Evolutionary conservation across 73 alveolate genomes (phyloP), one percentile per base, ranked within the genome.

Genomic region (Loxodes magnus): DNA sequence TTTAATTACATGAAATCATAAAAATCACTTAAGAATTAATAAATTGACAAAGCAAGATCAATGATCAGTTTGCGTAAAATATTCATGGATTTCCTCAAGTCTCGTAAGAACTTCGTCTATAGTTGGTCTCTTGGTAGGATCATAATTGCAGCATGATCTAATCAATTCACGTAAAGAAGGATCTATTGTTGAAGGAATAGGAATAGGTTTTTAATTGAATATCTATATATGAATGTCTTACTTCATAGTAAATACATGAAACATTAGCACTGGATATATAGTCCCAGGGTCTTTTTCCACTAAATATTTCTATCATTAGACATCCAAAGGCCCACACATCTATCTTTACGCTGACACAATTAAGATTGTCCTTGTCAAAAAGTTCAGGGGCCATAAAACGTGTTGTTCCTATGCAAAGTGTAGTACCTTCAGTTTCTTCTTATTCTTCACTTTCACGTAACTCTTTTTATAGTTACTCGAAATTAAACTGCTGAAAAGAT

Each of bases 341-440:
- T 1, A 46, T 23, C 27, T 46, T 41, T 21, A 46, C 59, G 16
- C 59, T 41, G 27, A 46, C 27, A 10, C 43, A 10, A 9, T 46
- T 41, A 2, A 22, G 23, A n/a, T 24, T 46, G 20, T 39, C 53
- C 64, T 90, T 93, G 51, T 81, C 83, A 72, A 79, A 93, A 21
- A 88, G 83, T 67, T 93, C 99, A 3, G 99, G 99, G 2, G 99
- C 99, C 99, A 93, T 93, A 71, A 88, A 93, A 19, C 97, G 56
- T 9, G 99, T 97, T 0, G 99, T 93, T 0, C 99, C 99, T 15
- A 95, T 79, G 50, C 81, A 93, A 72, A 88, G 85, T 64, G 90
- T 84, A 15, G 94, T 71, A n/a, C n/a, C n/a, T n/a, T n/a, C n/a
- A n/a, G n/a, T n/a, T n/a, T n/a, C n/a, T n/a, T n/a, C n/a, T n/a